Base-by-base conservation (phyloP, 495 filamentous ascomycete species). In the Staphylotrichum longicolle region DNA sequence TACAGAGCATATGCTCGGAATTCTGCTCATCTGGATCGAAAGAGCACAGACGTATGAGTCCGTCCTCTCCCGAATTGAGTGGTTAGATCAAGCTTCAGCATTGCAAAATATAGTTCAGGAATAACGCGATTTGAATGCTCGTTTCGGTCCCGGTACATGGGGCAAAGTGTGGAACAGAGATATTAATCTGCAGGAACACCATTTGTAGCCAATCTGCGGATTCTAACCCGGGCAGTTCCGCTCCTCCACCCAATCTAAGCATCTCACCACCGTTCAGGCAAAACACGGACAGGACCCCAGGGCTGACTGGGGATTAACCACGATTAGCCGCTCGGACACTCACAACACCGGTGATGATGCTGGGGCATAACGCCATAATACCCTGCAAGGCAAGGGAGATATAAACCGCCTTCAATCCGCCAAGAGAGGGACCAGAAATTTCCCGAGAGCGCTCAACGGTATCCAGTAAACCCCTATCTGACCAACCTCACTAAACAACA, bases 81-180 rank as follows among this genome's bases (percentile, higher is more conserved):
- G 20, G 20, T 27, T 27, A 1, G 20, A 27, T 27, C 20, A 27
- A 27, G 20, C 20, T 27, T 27, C 20, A 27, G 20, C 20, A 1
- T 27, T 27, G 20, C 20, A 27, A 27, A 27, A 27, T 27, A 27
- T 27, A 27, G 20, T 27, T n/a, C 42, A 12, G 42, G 42, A n/a
- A n/a, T 11, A 11, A 12, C 10, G 10, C 42, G 9, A n/a, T 45
- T 4, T 11, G 42, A 45, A 0, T 5, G 10, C 14, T 5, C 42
- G 42, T 7, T 11, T 45, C 42, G 42, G 42, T 45, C 42, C 42
- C 42, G 42, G 42, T 45, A 45, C 42, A 45, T 45, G 42, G 42
- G 0, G 9, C 14, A 11, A 45, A 45, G 1, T 5, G 12, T n/a
- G 42, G 42, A 45, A 45, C 42, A 6, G 42, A 11, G 42, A 45